phyloP scores from a whole-genome alignment of 192 early-diverging fungal genomes.

The Powellomyces hirtus region DNA sequence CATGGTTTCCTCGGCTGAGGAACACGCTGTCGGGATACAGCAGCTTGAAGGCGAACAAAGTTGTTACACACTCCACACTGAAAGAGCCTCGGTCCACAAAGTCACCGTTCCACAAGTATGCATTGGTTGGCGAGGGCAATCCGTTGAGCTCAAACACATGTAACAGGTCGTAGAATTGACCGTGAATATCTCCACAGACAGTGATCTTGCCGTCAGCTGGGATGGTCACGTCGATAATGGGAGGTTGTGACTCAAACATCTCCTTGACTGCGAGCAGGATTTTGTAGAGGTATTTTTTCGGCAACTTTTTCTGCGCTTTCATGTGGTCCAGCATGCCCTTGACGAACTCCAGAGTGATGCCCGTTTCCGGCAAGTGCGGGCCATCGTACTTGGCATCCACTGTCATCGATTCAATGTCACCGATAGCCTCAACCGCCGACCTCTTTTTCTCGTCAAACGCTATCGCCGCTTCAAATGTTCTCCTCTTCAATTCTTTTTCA shows the following conservation, averaged over 20 bases:
- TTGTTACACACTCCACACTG: conserved; percentile 92
- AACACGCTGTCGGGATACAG: conserved; percentile 83
- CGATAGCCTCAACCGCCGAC: conserved; percentile 56
- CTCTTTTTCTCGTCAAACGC: conserved; percentile 54
- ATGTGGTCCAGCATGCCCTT: conserved; percentile 72
- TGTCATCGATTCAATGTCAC: conserved; percentile 63
- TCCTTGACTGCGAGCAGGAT: conserved; percentile 77
- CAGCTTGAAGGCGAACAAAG: conserved; percentile 87
- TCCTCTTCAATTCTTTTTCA: conserved; percentile 83
- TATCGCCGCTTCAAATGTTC: conserved; percentile 94
- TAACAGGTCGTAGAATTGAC: conserved; percentile 90
- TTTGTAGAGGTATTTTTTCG: conserved; percentile 82
- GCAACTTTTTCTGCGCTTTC: conserved; percentile 87
- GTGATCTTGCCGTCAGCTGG: conserved; percentile 75
- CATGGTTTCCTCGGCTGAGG: conserved; percentile 96
- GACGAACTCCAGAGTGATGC: conserved; percentile 80
- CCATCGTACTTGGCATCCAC: conserved; percentile 75
- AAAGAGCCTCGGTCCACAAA: conserved; percentile 99
- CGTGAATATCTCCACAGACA: conserved; percentile 98
- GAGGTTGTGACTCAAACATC: conserved; percentile 70
- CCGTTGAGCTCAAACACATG: conserved; percentile 96
- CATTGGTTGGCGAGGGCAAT: conserved; percentile 71
- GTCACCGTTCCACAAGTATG: conserved; percentile 89
- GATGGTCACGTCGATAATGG: conserved; percentile 83
- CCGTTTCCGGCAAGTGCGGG: conserved; percentile 68